These are phyloP conservation scores for Avena sativa DNA, from an alignment of 176 grass and related monocot species.

Conservation along the genomic window DNA sequence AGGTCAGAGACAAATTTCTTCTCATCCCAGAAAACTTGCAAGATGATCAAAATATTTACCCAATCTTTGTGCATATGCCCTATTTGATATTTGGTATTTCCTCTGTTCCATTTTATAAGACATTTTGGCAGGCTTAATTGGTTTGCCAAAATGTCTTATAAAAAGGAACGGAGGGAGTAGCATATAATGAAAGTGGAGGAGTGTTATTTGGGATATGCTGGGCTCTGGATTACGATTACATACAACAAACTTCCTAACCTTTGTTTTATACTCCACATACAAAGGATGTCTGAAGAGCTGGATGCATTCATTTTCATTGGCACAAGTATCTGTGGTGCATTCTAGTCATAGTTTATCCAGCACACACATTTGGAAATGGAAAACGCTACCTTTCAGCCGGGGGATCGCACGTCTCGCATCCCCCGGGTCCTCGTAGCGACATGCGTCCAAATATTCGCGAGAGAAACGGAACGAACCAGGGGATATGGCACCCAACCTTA, in stretches of 20 bases:
- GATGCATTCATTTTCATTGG: background rate
- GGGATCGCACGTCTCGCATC: too few species aligned
- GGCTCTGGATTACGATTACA: background rate
- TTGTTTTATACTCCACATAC: background rate
- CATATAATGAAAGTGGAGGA: background rate
- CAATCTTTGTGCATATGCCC: background rate
- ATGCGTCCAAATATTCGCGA: too few species aligned
- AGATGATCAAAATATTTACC: background rate
- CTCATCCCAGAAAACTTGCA: background rate
- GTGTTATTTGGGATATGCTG: constrained; percentile 1
- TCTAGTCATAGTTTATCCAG: constrained; percentile 19
- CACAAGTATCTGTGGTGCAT: background rate
- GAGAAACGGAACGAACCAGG: too few species aligned
- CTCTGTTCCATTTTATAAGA: too few species aligned
- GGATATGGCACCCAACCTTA: too few species aligned
- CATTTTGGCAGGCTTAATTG: too few species aligned
- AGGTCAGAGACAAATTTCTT: background rate
- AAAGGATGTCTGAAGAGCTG: background rate
- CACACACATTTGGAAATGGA: background rate
- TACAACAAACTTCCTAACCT: background rate
- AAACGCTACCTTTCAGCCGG: too few species aligned
- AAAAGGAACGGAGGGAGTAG: too few species aligned
- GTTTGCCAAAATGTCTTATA: too few species aligned
- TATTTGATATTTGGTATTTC: constrained; percentile 1
- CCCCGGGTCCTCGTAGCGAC: too few species aligned